phyloP scores from a whole-genome alignment of 495 filamentous ascomycete species.

The Xanthoparmelia taractica region DNA sequence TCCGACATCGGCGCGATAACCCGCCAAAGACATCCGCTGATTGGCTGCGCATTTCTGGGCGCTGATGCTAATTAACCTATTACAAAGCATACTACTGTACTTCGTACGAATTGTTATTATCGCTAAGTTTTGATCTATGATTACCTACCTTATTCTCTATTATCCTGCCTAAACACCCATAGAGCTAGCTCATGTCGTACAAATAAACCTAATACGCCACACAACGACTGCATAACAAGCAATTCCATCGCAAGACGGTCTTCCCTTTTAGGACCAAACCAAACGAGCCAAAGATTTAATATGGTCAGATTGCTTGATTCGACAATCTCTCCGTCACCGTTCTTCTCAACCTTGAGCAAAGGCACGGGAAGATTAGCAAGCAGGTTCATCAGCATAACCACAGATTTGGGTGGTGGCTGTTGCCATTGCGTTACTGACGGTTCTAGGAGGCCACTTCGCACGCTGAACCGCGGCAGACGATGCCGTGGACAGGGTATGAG shows the following conservation, averaged over 20 bases:
- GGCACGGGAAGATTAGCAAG: conserved; percentile 57
- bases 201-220: conserved; percentile 75
- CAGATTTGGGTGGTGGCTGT: conserved; percentile 53
- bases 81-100: no score
- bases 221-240: conserved; percentile 59
- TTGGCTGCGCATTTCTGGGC: conserved; percentile 2
- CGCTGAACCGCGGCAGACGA: conserved; percentile 80
- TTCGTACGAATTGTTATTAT: no score
- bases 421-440: conserved; percentile 75
- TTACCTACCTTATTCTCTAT: conserved; percentile 39
- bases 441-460: conserved; percentile 72
- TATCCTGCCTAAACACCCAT: conserved; percentile 80
- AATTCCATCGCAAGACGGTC: conserved; percentile 73
- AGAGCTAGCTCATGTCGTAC: conserved; percentile 77
- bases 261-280: conserved; percentile 87
- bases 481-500: conserved; percentile 89
- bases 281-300: conserved; percentile 91
- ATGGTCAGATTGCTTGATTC: conserved; percentile 89
- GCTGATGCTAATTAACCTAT: no score
- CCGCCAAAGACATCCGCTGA: background rate
- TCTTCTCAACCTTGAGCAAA: conserved; percentile 55
- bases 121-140: no score
- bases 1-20: conserved; percentile 8
- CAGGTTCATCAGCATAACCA: conserved; percentile 54
- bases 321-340: conserved; percentile 60